phyloP scores from a whole-genome alignment of 1,284 basidiomycete species.

The Coniferiporia weirii region DNA sequence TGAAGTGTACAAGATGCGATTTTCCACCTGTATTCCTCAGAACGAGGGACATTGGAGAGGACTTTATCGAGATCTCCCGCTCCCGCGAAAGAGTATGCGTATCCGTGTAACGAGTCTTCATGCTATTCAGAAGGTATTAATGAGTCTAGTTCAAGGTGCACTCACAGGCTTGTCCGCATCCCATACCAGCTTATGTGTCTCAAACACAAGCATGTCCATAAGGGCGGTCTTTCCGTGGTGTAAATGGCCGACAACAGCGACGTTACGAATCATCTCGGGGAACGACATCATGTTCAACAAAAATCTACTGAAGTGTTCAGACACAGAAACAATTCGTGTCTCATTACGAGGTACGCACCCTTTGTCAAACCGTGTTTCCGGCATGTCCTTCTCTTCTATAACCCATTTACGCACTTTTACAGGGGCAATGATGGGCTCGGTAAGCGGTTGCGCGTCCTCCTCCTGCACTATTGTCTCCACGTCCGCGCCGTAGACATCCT shows the following conservation, averaged over 20 bases:
- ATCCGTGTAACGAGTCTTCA: conserved; percentile 87
- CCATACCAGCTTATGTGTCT: conserved; percentile 94
- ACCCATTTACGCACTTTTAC: conserved; percentile 91
- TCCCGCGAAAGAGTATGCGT: conserved; percentile 86
- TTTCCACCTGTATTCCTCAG: conserved; percentile 87
- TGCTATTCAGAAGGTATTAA: neutral
- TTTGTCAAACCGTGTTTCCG: conserved; percentile 90
- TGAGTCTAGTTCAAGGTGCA: conserved; percentile 21
- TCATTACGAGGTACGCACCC: conserved; percentile 49
- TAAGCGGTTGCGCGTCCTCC: conserved; percentile 93
- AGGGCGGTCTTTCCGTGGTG: conserved; percentile 98
- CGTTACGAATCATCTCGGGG: conserved; percentile 94
- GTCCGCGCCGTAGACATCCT: conserved; percentile 88
- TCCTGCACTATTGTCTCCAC: conserved; percentile 98
- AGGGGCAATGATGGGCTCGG: conserved; percentile 94
- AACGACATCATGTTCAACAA: conserved; percentile 88
- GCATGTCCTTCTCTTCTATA: conserved; percentile 89
- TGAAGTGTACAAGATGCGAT: conserved; percentile 88
- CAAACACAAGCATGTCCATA: conserved; percentile 94
- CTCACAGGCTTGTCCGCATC: conserved; percentile 82
- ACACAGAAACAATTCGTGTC: conserved; percentile 12
- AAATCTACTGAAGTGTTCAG: conserved; percentile 51
- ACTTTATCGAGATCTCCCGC: conserved; percentile 93
- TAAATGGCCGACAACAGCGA: conserved; percentile 91
- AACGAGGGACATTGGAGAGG: conserved; percentile 92